phyloP scores from a whole-genome alignment of 768 basidiomycete genomes.

The Phylloporus sp. region DNA sequence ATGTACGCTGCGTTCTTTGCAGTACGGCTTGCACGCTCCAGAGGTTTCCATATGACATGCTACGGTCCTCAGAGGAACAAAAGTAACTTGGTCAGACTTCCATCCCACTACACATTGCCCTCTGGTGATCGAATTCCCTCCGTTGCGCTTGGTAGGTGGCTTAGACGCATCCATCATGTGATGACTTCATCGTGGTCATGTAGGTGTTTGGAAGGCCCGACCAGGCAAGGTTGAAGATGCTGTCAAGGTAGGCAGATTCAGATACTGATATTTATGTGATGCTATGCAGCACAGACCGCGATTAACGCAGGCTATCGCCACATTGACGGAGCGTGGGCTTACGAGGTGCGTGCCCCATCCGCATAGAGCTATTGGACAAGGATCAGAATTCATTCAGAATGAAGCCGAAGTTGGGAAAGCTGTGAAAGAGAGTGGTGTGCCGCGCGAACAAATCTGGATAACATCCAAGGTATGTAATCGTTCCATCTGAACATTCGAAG shows the following conservation, averaged over 20 bases:
- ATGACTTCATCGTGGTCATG: slow-evolving; percentile 1
- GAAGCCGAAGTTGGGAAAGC: slow-evolving; percentile 68
- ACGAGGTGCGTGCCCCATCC: slow-evolving; percentile 41
- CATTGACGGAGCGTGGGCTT: slow-evolving; percentile 73
- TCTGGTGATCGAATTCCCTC: slow-evolving; percentile 68
- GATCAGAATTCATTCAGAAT: slow-evolving; percentile 40
- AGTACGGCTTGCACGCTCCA: slow-evolving; percentile 14
- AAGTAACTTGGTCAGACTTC: slow-evolving; percentile 25
- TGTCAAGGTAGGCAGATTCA: slow-evolving; percentile 45
- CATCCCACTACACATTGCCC: slow-evolving; percentile 54
- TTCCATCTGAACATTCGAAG: neutral
- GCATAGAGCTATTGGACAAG: neutral
- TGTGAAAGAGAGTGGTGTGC: slow-evolving; percentile 52
- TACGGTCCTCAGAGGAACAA: slow-evolving; percentile 19
- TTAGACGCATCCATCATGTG: neutral
- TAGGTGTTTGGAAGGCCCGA: slow-evolving; percentile 63
- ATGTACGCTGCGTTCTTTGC: slow-evolving; percentile 23
- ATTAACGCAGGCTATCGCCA: slow-evolving; percentile 63
- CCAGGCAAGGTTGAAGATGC: slow-evolving; percentile 61
- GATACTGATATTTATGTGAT: neutral
- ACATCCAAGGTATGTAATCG: slow-evolving; percentile 49
- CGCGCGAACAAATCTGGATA: slow-evolving; percentile 63
- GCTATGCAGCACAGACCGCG: slow-evolving; percentile 40
- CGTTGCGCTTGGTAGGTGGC: slow-evolving; percentile 53
- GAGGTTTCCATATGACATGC: slow-evolving; percentile 19